Evolutionary conservation across 2,329 filamentous ascomycete species (phyloP).

Genomic region (Diaporthe amygdali): DNA sequence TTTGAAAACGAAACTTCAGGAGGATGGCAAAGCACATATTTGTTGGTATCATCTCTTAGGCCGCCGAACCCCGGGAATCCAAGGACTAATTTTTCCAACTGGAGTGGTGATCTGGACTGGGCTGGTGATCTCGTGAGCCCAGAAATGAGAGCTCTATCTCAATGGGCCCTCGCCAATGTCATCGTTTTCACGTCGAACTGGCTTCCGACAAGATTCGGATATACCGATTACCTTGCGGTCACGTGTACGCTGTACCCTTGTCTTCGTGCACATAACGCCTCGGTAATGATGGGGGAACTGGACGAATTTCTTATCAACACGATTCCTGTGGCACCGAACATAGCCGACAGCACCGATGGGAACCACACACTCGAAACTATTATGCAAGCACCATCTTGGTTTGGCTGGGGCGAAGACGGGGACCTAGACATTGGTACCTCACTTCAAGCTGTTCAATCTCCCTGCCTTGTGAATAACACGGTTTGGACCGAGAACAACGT

Average conservation of each 20-base stretch:
- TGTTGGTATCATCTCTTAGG: background rate
- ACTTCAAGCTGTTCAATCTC: background rate
- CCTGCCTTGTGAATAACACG: background rate
- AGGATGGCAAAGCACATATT: fast-evolving
- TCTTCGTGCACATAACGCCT: background rate
- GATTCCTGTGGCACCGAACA: background rate
- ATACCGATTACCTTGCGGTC: background rate
- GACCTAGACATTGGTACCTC: too few species aligned
- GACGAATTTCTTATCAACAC: background rate
- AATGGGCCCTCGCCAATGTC: background rate
- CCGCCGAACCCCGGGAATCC: too few species aligned
- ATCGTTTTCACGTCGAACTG: background rate
- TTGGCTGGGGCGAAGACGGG: too few species aligned
- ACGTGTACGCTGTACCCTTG: background rate
- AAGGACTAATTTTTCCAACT: too few species aligned
- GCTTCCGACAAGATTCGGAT: background rate
- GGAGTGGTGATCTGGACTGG: background rate
- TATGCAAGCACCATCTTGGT: too few species aligned
- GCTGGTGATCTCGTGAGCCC: background rate
- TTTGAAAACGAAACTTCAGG: too few species aligned
- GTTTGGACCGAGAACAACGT: background rate
- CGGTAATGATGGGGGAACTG: background rate
- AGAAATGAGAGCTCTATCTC: background rate
- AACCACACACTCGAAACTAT: too few species aligned
- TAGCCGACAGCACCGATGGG: too few species aligned